Evolutionary conservation across 2,329 filamentous ascomycete species (phyloP).

Genomic region (Huntiella bhutanensis): DNA sequence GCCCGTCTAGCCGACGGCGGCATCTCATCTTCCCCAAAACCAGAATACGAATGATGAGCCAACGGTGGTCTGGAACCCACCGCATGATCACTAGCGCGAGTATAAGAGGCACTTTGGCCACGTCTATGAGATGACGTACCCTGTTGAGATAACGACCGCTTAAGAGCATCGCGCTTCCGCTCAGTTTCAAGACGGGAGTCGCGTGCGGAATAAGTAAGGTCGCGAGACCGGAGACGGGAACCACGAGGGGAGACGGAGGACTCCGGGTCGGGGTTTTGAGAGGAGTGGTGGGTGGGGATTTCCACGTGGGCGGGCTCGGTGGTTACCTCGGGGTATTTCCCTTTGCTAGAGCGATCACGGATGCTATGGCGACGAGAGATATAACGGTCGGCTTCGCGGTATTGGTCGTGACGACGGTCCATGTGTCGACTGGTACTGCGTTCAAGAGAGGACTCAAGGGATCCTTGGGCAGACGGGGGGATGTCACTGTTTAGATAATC

Average conservation of each 20-base stretch:
- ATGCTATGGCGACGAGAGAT: not conserved
- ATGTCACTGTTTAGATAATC: not conserved
- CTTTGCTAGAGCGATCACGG: not conserved
- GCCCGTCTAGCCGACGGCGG: not conserved
- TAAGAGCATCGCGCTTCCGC: constrained; percentile 2
- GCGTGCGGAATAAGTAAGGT: not conserved
- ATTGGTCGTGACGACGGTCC: not conserved
- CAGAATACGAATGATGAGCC: not conserved
- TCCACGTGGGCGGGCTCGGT: not conserved
- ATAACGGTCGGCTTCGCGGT: not conserved
- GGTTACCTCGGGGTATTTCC: not conserved
- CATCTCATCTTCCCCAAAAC: not conserved
- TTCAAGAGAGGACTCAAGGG: not conserved
- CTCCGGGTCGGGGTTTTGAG: not conserved
- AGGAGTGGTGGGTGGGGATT: not conserved
- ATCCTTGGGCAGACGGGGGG: constrained; percentile 1
- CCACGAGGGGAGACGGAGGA: not conserved
- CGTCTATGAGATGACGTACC: not conserved
- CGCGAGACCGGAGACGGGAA: not conserved
- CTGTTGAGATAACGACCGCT: constrained; percentile 1
- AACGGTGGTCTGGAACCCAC: not conserved
- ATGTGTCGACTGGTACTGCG: not conserved
- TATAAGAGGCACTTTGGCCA: not conserved
- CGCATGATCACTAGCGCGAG: not conserved
- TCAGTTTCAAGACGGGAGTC: not conserved